Percentiles rank a stretch among this genome's conserved stretches.
Conservation (phyloP, 257 asterid species). For the Lycium ferocissimum region DNA sequence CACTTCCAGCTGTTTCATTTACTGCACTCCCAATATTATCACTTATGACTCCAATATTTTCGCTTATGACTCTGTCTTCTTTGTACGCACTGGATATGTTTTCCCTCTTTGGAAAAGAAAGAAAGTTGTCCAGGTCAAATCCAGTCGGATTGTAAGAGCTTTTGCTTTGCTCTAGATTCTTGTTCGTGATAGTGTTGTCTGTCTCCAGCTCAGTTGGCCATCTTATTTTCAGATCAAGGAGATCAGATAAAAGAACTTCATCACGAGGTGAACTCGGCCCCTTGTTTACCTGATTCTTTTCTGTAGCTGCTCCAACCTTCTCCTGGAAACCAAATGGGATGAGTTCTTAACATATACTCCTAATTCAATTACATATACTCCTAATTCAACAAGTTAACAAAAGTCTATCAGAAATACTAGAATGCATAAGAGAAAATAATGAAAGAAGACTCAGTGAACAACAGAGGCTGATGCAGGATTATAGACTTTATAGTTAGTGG, state of each 20-base stretch:
- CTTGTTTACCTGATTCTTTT: slow-evolving; percentile 51
- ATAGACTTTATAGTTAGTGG: slow-evolving; percentile 3
- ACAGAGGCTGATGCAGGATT: not conserved
- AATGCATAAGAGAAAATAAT: not conserved
- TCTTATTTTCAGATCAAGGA: slow-evolving; percentile 60
- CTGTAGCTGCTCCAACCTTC: slow-evolving; percentile 53
- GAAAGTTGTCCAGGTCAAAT: slow-evolving; percentile 67
- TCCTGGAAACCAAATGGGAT: slow-evolving; percentile 62
- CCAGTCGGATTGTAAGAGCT: slow-evolving; percentile 53
- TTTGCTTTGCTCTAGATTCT: slow-evolving; percentile 47
- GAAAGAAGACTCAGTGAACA: slow-evolving; percentile 16
- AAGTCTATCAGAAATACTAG: not conserved
- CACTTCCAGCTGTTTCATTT: slow-evolving; percentile 46
- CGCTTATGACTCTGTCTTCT: slow-evolving; percentile 38
- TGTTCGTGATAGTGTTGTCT: slow-evolving; percentile 42
- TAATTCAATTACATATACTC: not conserved
- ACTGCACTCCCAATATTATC: slow-evolving; percentile 40
- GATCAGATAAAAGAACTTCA: slow-evolving; percentile 59
- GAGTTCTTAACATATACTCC: slow-evolving; percentile 9
- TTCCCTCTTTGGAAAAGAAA: slow-evolving; percentile 45
- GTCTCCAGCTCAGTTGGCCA: slow-evolving; percentile 59
- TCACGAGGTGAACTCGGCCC: slow-evolving; percentile 54
- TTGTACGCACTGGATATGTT: slow-evolving; percentile 39
- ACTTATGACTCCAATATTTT: slow-evolving; percentile 35
- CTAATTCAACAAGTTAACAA: not conserved